phyloP scores from a whole-genome alignment of 441 rosid genomes.

The Gossypium gossypioides region DNA sequence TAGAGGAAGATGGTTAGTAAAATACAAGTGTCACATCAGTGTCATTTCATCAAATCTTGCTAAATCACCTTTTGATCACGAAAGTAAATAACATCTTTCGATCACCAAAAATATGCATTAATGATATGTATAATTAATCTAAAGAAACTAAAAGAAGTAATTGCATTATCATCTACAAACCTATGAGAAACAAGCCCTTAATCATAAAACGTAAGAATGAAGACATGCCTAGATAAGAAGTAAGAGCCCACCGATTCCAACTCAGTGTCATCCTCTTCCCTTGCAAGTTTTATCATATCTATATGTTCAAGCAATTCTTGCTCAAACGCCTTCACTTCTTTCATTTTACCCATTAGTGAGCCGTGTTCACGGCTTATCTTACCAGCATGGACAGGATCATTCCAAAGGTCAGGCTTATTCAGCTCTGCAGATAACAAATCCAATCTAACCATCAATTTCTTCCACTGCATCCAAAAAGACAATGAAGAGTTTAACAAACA shows the following conservation, averaged over 20 bases:
- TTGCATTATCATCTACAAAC: neutral
- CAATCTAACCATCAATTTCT: conserved; percentile 54
- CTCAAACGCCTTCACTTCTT: conserved; percentile 67
- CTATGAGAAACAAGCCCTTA: neutral
- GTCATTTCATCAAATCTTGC: neutral
- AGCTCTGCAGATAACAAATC: conserved; percentile 58
- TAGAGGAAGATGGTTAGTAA: neutral
- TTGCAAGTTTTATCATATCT: conserved; percentile 89
- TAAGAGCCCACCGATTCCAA: conserved; percentile 86
- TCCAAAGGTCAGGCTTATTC: conserved; percentile 72
- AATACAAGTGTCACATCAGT: neutral
- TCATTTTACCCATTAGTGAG: conserved; percentile 59
- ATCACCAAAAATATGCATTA: neutral
- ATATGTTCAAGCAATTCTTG: conserved; percentile 77
- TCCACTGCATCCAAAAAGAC: conserved; percentile 53
- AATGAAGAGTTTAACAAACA: neutral
- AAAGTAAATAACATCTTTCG: neutral
- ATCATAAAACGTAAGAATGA: conserved; percentile 20
- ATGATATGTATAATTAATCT: neutral
- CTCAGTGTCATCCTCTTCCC: conserved; percentile 77
- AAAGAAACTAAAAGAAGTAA: neutral
- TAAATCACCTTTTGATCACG: neutral
- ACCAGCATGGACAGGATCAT: conserved; percentile 78
- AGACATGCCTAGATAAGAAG: conserved; percentile 64
- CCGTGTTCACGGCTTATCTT: conserved; percentile 89